Evolutionary conservation across 1,284 basidiomycete species (phyloP), one percentile per base, ranked within the genome.

Genomic region (Thelephora terrestris): DNA sequence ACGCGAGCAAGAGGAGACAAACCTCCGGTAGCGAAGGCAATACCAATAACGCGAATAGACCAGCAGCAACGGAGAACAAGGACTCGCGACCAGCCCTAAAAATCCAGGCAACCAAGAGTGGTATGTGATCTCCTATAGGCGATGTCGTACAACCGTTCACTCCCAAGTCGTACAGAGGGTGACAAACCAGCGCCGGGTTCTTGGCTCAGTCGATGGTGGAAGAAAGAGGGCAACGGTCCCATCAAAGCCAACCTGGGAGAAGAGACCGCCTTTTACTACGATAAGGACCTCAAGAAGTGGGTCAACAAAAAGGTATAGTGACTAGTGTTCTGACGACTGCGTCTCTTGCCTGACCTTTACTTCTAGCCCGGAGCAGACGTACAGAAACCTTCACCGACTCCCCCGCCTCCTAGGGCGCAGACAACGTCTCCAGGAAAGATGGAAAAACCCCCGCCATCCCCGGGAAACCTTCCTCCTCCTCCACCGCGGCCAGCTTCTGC

Each of bases 271-370:
- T 95, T 99, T 70, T 89, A 92, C 57, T 99, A 90, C 63, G 96
- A 99, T 65, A 84, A 88, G 58, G 92, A 97, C 20, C 76, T 87
- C 53, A 96, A 96, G 67, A 79, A 86, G 53, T 99, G 96, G 96
- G 85, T 99, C 18, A 94, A 97, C 66, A 94, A 89, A 68, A 93
- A 88, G 67, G 91, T 90, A 56, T 74, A 60, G 10, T 18, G 17
- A 52, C 5, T 24, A n/a, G 47, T 27, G 47, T 35, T 38, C 39
- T 39, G 1, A 47, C 7, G 17, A 16, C 23, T 43, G 60, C 27
- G 27, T 46, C 24, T 48, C 24, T 52, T 45, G 37, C 5, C 25
- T 20, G 47, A 44, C 36, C 18, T 50, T 42, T 2, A 25, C 16
- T 39, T 50, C 16, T 56, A 90, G 85, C 73, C 70, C 50, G 77